phyloP scores from a whole-genome alignment of 176 grass and related monocot species.

The Carex scoparia region DNA sequence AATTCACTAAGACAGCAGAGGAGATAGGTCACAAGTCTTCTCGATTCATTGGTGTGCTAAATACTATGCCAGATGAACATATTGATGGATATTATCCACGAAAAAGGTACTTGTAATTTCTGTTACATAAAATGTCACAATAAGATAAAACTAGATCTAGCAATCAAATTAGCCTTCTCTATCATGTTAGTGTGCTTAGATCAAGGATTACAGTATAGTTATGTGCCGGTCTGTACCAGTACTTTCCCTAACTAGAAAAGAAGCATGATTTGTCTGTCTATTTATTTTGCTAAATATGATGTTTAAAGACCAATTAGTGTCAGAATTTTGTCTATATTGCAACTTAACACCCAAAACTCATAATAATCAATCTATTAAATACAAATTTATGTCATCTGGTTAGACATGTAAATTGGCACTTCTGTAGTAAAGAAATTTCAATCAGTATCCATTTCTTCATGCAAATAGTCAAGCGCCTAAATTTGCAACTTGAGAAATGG shows the following conservation, averaged over 20 bases:
- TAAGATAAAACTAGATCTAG: neutral
- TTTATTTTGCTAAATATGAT: neutral
- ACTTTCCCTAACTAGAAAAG: neutral
- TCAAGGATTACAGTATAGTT: neutral
- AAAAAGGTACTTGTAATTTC: neutral
- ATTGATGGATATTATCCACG: neutral
- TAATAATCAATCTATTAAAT: neutral
- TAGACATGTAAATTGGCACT: neutral
- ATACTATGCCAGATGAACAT: neutral
- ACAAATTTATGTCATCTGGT: neutral
- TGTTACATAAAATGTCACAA: neutral
- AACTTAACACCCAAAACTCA: neutral
- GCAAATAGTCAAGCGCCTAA: neutral
- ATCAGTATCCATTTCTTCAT: neutral
- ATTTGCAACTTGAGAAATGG: neutral
- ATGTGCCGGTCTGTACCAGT: neutral
- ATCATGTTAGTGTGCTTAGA: neutral
- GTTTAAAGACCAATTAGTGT: neutral
- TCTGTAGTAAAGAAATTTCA: neutral
- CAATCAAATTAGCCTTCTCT: neutral
- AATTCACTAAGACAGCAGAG: neutral
- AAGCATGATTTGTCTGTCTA: neutral
- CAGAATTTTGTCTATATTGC: neutral
- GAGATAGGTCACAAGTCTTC: neutral
- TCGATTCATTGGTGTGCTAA: neutral